Conservation (phyloP, 1,284 basidiomycete genomes). For the Leccinum holopus region DNA sequence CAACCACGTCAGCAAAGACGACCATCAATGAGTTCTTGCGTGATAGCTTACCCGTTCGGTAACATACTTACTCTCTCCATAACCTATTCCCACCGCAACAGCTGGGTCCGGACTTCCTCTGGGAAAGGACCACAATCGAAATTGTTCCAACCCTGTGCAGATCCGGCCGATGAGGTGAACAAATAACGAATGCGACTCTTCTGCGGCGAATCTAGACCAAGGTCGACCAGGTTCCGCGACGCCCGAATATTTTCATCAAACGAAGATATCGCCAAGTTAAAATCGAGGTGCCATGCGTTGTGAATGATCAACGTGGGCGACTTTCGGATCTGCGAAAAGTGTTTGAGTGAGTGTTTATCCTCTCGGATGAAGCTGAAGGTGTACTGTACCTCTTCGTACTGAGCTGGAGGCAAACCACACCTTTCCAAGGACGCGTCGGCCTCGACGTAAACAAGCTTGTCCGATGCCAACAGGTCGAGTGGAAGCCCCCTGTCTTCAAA, state of each 20-base stretch:
- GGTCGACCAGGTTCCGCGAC: constrained; percentile 33
- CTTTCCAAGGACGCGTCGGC: constrained; percentile 13
- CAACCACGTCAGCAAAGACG: background rate
- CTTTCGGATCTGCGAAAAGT: too few relatives aligned
- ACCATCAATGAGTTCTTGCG: too few relatives aligned
- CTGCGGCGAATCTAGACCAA: constrained; percentile 24
- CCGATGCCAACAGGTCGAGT: constrained; percentile 3
- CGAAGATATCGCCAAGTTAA: too few relatives aligned
- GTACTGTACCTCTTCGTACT: too few relatives aligned
- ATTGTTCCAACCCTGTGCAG: constrained; percentile 25
- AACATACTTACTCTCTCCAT: constrained; percentile 20
- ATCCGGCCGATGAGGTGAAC: constrained; percentile 34
- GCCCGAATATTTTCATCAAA: too few relatives aligned
- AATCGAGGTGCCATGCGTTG: too few relatives aligned
- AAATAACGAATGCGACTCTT: constrained; percentile 22
- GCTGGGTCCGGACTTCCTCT: constrained; percentile 23
- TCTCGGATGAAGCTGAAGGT: too few relatives aligned
- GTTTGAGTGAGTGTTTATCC: too few relatives aligned
- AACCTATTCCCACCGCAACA: constrained; percentile 27
- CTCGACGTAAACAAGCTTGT: background rate
- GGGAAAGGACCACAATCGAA: constrained; percentile 24
- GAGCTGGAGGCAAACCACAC: constrained; percentile 3
- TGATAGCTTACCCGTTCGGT: background rate
- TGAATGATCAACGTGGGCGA: background rate
- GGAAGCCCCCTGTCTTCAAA: constrained; percentile 8